A percentile compares a stretch with the other conserved stretches of the same genome.
Conservation (phyloP, 495 filamentous ascomycete genomes). For the Massariosphaeria phaeospora region DNA sequence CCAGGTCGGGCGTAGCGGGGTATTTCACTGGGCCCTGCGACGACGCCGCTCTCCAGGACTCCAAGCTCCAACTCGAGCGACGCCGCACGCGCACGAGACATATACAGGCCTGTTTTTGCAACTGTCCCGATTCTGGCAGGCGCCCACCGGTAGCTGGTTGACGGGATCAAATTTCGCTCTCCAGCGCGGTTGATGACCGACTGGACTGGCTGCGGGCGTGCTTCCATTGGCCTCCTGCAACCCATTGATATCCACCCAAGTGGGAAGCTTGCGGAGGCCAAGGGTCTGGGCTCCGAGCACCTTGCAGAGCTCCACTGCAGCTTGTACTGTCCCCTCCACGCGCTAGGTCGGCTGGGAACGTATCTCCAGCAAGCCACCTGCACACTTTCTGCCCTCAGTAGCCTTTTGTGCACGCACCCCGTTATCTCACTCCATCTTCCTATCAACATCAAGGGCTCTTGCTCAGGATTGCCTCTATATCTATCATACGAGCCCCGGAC, state of each 20-base stretch:
- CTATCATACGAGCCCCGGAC: not conserved
- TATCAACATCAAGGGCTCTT: constrained; percentile 10
- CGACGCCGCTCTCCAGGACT: too few relatives aligned
- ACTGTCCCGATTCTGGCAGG: too few relatives aligned
- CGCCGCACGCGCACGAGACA: too few relatives aligned
- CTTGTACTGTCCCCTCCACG: not conserved
- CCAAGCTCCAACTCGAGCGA: too few relatives aligned
- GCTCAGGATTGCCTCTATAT: constrained; percentile 2
- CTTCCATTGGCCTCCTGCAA: not conserved
- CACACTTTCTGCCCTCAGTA: not conserved
- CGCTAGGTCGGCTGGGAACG: not conserved
- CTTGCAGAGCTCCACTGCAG: not conserved
- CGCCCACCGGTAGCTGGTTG: too few relatives aligned
- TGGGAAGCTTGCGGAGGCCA: not conserved
- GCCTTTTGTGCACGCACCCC: not conserved
- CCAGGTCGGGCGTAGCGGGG: too few relatives aligned
- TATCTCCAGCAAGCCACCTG: constrained; percentile 1
- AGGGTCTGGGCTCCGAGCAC: constrained; percentile 4
- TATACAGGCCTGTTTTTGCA: too few relatives aligned
- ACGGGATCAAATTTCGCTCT: not conserved
- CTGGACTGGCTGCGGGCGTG: not conserved
- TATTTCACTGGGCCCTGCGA: too few relatives aligned
- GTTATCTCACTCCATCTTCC: constrained; percentile 3
- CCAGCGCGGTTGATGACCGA: not conserved
- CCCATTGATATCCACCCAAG: not conserved